Conservation (phyloP, 129 eudicot species). For the Heracleum sosnowskyi region DNA sequence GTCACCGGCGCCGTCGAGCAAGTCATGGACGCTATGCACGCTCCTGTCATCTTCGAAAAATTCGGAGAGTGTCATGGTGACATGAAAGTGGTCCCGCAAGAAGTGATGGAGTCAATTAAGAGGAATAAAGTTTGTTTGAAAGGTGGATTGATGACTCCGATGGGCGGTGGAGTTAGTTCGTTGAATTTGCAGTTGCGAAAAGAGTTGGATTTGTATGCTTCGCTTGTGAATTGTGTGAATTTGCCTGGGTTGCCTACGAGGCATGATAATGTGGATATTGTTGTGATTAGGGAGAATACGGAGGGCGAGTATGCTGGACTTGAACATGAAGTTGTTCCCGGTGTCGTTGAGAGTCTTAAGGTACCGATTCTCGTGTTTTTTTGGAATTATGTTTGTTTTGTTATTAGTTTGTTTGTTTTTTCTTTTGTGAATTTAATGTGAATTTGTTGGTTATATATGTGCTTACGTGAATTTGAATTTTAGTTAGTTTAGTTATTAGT, state of each 20-base stretch:
- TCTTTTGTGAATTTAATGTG: no score
- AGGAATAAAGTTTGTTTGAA: constrained; percentile 84
- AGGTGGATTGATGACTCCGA: constrained; percentile 80
- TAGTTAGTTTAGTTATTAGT: no score
- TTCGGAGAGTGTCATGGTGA: constrained; percentile 76
- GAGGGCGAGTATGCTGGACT: constrained; percentile 92
- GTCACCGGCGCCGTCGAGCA: constrained; percentile 91
- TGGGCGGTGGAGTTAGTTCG: constrained; percentile 94
- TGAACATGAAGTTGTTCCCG: constrained; percentile 94
- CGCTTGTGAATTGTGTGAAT: constrained; percentile 77
- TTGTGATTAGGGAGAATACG: constrained; percentile 88
- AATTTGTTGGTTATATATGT: no score
- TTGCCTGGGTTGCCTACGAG: constrained; percentile 67
- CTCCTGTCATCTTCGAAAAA: constrained; percentile 75
- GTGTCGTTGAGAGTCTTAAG: constrained; percentile 88
- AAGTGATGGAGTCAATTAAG: constrained; percentile 62
- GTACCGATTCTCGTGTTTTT: constrained; percentile 11
- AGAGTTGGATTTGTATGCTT: constrained; percentile 85
- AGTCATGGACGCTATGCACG: constrained; percentile 96
- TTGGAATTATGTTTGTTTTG: no score
- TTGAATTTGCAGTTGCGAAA: constrained; percentile 66
- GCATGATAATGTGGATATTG: constrained; percentile 86
- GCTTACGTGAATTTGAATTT: no score
- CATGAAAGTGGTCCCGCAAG: constrained; percentile 56
- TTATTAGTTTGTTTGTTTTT: no score